Evolutionary conservation across 352 stramenopile genomes (phyloP).

Genomic region (Phytophthora sansomeana): DNA sequence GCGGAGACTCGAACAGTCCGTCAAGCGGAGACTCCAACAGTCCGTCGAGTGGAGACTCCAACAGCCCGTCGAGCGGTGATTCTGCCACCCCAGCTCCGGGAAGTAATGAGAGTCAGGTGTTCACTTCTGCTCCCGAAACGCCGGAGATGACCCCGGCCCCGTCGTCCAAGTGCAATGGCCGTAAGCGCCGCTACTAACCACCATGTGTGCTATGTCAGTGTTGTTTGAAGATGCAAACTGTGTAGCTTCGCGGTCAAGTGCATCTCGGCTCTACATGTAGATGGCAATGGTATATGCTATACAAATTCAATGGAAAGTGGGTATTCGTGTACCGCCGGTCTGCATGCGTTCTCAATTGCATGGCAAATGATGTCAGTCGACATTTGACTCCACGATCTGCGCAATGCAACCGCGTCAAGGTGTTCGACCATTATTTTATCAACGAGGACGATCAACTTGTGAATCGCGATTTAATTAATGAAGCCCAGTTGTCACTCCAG

Average conservation of each 20-base stretch:
- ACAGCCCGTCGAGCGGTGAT: slow-evolving; percentile 11
- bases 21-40: slow-evolving; percentile 14
- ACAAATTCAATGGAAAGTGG: slow-evolving; percentile 38
- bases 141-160: slow-evolving; percentile 32
- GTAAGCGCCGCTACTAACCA: slow-evolving; percentile 34
- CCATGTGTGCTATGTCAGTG: slow-evolving; percentile 13
- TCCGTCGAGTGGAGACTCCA: slow-evolving; percentile 15
- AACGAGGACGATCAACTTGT: too few relatives aligned
- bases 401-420: too few relatives aligned
- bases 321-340: slow-evolving; percentile 19
- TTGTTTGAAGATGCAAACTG: slow-evolving; percentile 26
- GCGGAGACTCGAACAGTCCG: slow-evolving; percentile 13
- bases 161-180: slow-evolving; percentile 37
- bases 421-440: too few relatives aligned
- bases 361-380: too few relatives aligned
- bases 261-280: slow-evolving; percentile 15
- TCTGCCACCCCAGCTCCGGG: slow-evolving; percentile 15
- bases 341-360: too few relatives aligned
- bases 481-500: neutral
- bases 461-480: neutral
- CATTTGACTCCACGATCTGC: too few relatives aligned
- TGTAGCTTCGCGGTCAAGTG: neutral
- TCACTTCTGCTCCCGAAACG: slow-evolving; percentile 20
- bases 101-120: too few relatives aligned
- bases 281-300: slow-evolving; percentile 18